These are phyloP conservation scores for Cyclotella atomus DNA, from an alignment of 108 stramenopile genomes.

Conservation along the genomic window DNA sequence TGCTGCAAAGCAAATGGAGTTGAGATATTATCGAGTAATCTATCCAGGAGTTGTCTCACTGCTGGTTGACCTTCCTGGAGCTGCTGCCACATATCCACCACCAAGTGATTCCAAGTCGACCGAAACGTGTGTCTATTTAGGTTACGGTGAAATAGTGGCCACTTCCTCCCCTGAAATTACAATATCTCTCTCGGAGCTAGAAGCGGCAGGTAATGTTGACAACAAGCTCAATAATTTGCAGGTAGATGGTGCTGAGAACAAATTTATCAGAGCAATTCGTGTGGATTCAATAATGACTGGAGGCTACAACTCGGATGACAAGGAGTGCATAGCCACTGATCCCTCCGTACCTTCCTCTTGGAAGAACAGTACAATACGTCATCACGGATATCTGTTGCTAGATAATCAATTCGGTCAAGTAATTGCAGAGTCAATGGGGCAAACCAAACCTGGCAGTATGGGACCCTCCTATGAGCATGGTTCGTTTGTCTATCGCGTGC, in stretches of 20 bases:
- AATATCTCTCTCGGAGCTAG: constrained; percentile 1
- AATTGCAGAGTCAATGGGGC: constrained; percentile 61
- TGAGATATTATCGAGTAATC: constrained; percentile 68
- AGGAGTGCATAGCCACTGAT: no score
- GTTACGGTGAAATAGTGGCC: constrained; percentile 79
- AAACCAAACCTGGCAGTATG: constrained; percentile 16
- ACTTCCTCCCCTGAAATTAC: constrained; percentile 39
- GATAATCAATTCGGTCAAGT: constrained; percentile 15
- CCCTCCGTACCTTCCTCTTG: no score
- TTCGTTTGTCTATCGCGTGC: constrained; percentile 63
- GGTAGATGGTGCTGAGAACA: not conserved
- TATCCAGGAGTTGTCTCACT: constrained; percentile 75
- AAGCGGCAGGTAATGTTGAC: not conserved
- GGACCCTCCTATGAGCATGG: constrained; percentile 60
- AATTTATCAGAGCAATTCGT: constrained; percentile 48
- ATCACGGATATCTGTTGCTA: constrained; percentile 44
- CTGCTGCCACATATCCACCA: no score
- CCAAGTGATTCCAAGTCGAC: no score
- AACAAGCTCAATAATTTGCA: not conserved
- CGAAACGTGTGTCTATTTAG: constrained; percentile 63
- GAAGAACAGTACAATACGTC: no score
- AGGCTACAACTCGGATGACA: constrained; percentile 78
- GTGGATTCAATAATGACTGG: constrained; percentile 83
- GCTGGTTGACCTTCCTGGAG: no score
- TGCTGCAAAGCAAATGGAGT: constrained; percentile 6